Percentiles rank a stretch among this genome's conserved stretches.
Evolutionary conservation across 352 stramenopile species (phyloP).

Genomic region (Phytophthora pistaciae): DNA sequence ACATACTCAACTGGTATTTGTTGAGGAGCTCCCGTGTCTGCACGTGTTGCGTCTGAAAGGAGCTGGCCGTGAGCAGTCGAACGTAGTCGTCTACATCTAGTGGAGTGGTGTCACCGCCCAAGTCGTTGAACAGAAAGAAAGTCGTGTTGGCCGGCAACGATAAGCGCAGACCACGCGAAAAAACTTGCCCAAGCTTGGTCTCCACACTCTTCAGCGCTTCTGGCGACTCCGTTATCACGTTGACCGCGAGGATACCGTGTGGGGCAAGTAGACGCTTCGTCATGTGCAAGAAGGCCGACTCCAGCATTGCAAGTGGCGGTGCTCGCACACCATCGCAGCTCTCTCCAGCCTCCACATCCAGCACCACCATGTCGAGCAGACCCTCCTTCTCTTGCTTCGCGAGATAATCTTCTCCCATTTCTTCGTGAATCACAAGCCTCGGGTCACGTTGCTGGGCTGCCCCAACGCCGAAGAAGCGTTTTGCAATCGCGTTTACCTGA

Average conservation of each 20-base stretch:
- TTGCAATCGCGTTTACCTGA: slow-evolving; percentile 53
- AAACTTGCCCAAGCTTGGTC: slow-evolving; percentile 34
- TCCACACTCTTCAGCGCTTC: slow-evolving; percentile 39
- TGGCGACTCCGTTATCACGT: slow-evolving; percentile 63
- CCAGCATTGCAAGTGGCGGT: slow-evolving; percentile 54
- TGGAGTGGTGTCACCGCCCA: slow-evolving; percentile 1
- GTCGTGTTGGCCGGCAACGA: slow-evolving; percentile 46
- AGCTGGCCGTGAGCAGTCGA: slow-evolving; percentile 17
- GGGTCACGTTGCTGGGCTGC: slow-evolving; percentile 26
- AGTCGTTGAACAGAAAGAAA: slow-evolving; percentile 51
- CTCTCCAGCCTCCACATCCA: slow-evolving; percentile 76
- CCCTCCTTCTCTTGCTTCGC: slow-evolving; percentile 16
- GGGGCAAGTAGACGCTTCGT: slow-evolving; percentile 39
- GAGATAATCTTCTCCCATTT: slow-evolving; percentile 59
- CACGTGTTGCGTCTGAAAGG: slow-evolving; percentile 37
- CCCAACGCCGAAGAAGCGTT: slow-evolving; percentile 54
- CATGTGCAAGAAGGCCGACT: slow-evolving; percentile 39
- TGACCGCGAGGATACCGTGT: slow-evolving; percentile 56
- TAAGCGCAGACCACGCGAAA: slow-evolving; percentile 41
- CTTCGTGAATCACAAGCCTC: slow-evolving; percentile 48
- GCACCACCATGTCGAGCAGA: slow-evolving; percentile 53
- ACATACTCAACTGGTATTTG: slow-evolving; percentile 20
- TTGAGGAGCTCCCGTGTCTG: slow-evolving; percentile 36
- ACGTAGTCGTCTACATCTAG: slow-evolving; percentile 14
- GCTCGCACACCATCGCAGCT: slow-evolving; percentile 45